Evolutionary conservation across 139 green algal genomes (phyloP).

Genomic region (Closterium sp.): DNA sequence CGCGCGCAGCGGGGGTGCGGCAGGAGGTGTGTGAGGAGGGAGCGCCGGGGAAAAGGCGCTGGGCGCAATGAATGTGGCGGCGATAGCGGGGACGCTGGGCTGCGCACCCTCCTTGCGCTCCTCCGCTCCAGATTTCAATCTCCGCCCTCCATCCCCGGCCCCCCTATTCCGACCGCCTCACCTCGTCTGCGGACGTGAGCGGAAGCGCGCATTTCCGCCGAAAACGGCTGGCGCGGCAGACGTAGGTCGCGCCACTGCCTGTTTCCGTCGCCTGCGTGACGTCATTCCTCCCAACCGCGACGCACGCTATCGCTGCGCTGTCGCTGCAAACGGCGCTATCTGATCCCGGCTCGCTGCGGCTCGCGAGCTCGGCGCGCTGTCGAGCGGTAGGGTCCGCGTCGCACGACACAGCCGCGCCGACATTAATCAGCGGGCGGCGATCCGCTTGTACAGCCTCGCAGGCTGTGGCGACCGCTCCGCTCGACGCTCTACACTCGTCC

Average conservation of each 20-base stretch:
- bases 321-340: not conserved
- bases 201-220: not conserved
- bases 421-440: not conserved
- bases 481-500: not conserved
- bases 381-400: not conserved
- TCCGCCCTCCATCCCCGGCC: too few relatives aligned
- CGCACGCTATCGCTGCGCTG: not conserved
- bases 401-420: not conserved
- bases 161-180: not conserved
- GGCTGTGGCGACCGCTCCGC: not conserved
- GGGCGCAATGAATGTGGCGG: too few relatives aligned
- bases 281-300: not conserved
- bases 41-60: not conserved
- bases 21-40: not conserved
- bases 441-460: not conserved
- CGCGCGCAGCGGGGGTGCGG: not conserved
- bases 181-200: not conserved
- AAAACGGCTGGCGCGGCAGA: not conserved
- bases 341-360: not conserved
- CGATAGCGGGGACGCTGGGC: too few relatives aligned
- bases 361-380: not conserved
- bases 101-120: not conserved
- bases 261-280: not conserved
- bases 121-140: not conserved
- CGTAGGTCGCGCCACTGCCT: not conserved